phyloP scores from a whole-genome alignment of 805 yeast species.

The Kuraishia borneana region DNA sequence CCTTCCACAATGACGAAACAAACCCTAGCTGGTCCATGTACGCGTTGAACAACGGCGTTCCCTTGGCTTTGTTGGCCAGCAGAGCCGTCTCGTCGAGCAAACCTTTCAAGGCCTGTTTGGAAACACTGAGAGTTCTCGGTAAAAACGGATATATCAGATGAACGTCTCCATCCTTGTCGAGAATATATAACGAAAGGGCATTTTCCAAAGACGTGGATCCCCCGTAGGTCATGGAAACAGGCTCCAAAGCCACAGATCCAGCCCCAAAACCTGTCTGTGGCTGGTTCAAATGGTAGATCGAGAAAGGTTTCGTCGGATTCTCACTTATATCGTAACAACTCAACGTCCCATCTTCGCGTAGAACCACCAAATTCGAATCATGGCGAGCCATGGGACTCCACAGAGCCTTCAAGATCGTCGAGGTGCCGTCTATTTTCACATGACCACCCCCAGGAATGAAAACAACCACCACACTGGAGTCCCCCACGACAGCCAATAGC shows the following conservation, averaged over 20 bases:
- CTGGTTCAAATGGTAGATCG: background rate
- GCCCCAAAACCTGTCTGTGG: background rate
- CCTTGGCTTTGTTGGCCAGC: background rate
- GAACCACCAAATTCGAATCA: slow-evolving; percentile 25
- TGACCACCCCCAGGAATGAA: slow-evolving; percentile 1
- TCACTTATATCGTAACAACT: slow-evolving; percentile 19
- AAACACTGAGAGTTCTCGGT: slow-evolving; percentile 32
- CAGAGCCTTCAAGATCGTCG: slow-evolving; percentile 16
- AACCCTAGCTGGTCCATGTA: slow-evolving; percentile 10
- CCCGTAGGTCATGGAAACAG: slow-evolving; percentile 35
- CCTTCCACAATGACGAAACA: slow-evolving; percentile 9
- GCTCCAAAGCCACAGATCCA: slow-evolving; percentile 12
- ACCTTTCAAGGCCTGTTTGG: slow-evolving; percentile 17
- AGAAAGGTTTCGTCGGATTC: slow-evolving; percentile 14
- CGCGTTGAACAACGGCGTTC: background rate
- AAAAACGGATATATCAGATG: slow-evolving; percentile 55
- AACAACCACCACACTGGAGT: slow-evolving; percentile 11
- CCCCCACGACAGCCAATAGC: slow-evolving; percentile 18
- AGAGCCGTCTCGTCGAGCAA: slow-evolving; percentile 22
- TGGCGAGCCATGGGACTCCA: slow-evolving; percentile 27
- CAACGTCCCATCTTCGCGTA: slow-evolving; percentile 18
- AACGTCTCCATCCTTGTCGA: slow-evolving; percentile 46
- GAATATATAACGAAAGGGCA: slow-evolving; percentile 38
- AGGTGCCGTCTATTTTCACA: slow-evolving; percentile 1
- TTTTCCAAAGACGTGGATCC: slow-evolving; percentile 25